phyloP scores from a whole-genome alignment of 441 rosid species.

The Mallotus japonicus region DNA sequence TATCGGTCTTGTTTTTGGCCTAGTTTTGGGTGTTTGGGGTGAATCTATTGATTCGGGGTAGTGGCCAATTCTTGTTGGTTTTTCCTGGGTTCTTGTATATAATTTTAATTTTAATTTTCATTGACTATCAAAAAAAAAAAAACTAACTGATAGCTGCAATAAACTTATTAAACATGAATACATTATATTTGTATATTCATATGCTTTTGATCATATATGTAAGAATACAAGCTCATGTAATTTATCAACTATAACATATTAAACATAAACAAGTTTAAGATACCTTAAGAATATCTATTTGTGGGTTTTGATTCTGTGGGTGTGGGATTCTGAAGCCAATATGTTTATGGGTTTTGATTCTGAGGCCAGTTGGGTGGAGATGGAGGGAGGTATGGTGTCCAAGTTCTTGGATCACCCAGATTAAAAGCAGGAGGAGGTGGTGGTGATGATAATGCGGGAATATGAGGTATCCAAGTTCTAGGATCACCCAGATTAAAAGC shows the following conservation, averaged over 20 bases:
- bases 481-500: constrained; percentile 31
- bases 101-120: too few relatives aligned
- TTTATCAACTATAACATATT: constrained; percentile 12
- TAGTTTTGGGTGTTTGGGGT: too few relatives aligned
- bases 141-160: background rate
- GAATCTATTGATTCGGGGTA: too few relatives aligned
- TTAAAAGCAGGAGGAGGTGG: constrained; percentile 29
- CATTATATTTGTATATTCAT: constrained; percentile 3
- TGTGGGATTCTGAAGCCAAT: too few relatives aligned
- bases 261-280: background rate
- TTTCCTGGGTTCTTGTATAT: too few relatives aligned
- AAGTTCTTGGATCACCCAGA: constrained; percentile 38
- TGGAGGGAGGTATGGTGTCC: constrained; percentile 42
- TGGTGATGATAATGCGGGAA: constrained; percentile 16
- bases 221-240: constrained; percentile 19
- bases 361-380: constrained; percentile 41
- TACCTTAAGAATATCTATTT: constrained; percentile 1
- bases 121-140: background rate
- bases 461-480: constrained; percentile 35
- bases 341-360: constrained; percentile 31
- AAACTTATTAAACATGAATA: constrained; percentile 6
- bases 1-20: too few relatives aligned
- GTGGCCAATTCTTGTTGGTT: too few relatives aligned
- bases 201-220: constrained; percentile 6
- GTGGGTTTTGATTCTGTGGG: too few relatives aligned